Evolutionary conservation across 768 basidiomycete genomes (phyloP).

Genomic region (Gyrodon lividus): DNA sequence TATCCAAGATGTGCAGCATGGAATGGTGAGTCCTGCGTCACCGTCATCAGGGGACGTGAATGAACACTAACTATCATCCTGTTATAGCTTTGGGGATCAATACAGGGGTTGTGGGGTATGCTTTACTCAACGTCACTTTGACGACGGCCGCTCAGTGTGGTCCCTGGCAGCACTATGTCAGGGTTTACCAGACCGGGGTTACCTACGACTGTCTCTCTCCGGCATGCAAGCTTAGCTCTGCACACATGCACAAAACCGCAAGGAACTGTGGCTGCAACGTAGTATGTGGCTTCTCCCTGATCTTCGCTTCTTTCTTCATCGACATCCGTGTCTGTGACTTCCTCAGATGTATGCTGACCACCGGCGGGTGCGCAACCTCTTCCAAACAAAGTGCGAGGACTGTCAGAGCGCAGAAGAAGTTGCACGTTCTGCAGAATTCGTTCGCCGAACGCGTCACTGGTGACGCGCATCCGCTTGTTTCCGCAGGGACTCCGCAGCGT

Average conservation of each 20-base stretch:
- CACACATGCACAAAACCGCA: slow-evolving; percentile 60
- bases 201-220: slow-evolving; percentile 52
- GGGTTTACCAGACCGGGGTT: slow-evolving; percentile 60
- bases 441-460: slow-evolving; percentile 26
- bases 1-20: slow-evolving; percentile 49
- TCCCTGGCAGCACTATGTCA: slow-evolving; percentile 56
- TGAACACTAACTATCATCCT: slow-evolving; percentile 8
- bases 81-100: slow-evolving; percentile 38
- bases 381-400: slow-evolving; percentile 60
- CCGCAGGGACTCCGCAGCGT: background rate
- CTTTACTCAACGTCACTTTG: background rate
- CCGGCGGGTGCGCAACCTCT: slow-evolving; percentile 60
- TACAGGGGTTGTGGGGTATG: slow-evolving; percentile 44
- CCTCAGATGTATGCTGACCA: slow-evolving; percentile 44
- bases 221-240: slow-evolving; percentile 51
- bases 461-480: slow-evolving; percentile 10
- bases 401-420: slow-evolving; percentile 42
- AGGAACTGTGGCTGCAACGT: slow-evolving; percentile 57
- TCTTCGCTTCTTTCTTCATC: background rate
- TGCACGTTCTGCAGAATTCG: slow-evolving; percentile 31
- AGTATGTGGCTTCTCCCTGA: slow-evolving; percentile 15
- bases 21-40: slow-evolving; percentile 46
- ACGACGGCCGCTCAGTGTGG: slow-evolving; percentile 4
- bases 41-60: background rate
- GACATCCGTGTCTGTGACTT: slow-evolving; percentile 1